Evolutionary conservation across 1,284 basidiomycete genomes (phyloP).

Genomic region (Ganoderma leucocontextum): DNA sequence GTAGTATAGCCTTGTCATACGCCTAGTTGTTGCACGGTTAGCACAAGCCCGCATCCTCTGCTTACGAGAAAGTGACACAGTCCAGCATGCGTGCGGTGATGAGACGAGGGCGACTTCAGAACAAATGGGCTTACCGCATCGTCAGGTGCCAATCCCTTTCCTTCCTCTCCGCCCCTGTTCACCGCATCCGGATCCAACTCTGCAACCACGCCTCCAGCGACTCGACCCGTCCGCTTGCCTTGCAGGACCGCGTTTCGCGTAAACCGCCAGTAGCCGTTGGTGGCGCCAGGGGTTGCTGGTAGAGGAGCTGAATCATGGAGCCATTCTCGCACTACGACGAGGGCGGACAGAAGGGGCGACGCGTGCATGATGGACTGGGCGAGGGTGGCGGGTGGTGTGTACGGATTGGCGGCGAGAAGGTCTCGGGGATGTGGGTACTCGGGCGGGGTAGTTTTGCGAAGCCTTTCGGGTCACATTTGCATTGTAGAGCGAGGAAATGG

Average conservation of each 20-base stretch:
- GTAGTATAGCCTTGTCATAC: constrained; percentile 79
- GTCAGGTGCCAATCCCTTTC: constrained; percentile 67
- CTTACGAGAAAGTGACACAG: not conserved
- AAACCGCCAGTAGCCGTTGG: constrained; percentile 81
- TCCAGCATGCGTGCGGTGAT: not conserved
- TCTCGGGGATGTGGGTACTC: constrained; percentile 55
- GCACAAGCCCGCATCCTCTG: not conserved
- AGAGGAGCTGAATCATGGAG: constrained; percentile 70
- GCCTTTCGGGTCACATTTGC: constrained; percentile 45
- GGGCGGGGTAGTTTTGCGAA: constrained; percentile 66
- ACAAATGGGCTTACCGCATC: constrained; percentile 65
- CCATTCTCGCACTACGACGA: constrained; percentile 85
- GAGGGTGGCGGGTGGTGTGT: constrained; percentile 77
- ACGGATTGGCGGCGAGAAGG: constrained; percentile 74
- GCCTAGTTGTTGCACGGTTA: constrained; percentile 50
- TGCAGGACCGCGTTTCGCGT: constrained; percentile 82
- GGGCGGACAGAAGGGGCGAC: constrained; percentile 73
- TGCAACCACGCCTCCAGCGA: constrained; percentile 62
- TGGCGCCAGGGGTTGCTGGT: constrained; percentile 69
- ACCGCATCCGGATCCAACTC: constrained; percentile 81
- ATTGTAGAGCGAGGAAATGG: too few species aligned
- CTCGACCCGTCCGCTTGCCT: constrained; percentile 58
- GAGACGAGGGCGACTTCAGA: not conserved
- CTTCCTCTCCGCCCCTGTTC: constrained; percentile 51
- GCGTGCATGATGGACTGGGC: constrained; percentile 74